Base-by-base conservation (phyloP, 2,329 filamentous ascomycete genomes). In the Pyrenophora teres region DNA sequence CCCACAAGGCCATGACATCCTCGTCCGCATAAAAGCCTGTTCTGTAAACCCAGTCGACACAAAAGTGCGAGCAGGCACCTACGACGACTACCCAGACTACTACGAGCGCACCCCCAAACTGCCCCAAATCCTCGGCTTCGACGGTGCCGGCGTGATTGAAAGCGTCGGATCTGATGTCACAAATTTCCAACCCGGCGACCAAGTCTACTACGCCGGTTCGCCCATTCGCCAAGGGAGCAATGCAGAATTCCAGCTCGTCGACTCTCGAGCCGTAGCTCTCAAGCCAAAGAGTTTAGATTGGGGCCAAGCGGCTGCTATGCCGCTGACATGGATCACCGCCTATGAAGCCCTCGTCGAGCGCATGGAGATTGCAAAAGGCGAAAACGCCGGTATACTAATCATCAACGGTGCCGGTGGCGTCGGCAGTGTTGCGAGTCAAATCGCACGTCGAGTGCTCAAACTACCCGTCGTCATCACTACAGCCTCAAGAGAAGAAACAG, bases 41-140 rank as follows among this genome's bases (percentile, higher is more conserved):
- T 51, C 49, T 3, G 8, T 51, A 10, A 51, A 51, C 15, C 49
- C 49, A 8, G 43, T 51, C 18, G 49, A 51, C 25, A 51, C 49
- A 3, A 51, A 51, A 31, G 49, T 38, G 3, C 49, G 49, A 30
- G 49, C 49, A 21, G 49, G 49, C 6, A 38, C 18, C 16, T 51
- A 51, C 25, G 49, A 51, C n/a, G 49, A 51, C 25, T 51, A 51
- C 19, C 49, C 49, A 25, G 49, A 51, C 43, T 51, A 51, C 32
- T 51, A 47, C 8, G 32, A 40, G 9, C 49, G 49, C 3, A 40
- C 23, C 15, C 49, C 49, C 9, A 32, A 21, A 2, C 49, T 47
- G 6, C 49, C 49, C 7, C 48, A 51, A 35, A 51, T 51, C 8
- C 49, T 51, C 10, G 49, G 49, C 18, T 51, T 51, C 13, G 49